Evolutionary conservation across 306 rosid genomes (phyloP), one percentile per base, ranked within the genome.

Genomic region (Fragaria nilgerrensis): DNA sequence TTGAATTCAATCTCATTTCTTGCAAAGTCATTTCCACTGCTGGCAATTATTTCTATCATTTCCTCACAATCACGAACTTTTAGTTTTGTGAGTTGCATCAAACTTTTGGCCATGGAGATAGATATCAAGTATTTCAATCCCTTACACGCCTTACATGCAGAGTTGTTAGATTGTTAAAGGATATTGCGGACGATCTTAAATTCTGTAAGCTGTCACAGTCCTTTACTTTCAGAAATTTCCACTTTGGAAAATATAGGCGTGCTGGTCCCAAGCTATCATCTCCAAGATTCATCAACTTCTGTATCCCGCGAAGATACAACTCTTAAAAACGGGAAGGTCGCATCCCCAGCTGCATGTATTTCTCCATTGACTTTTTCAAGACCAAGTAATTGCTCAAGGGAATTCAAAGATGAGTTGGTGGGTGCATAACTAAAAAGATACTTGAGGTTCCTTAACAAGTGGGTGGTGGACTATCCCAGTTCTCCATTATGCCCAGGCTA

Each of bases 251-350:
- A 14, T 14, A 9, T 3, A 36, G 22, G 10, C 27, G 0, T 49
- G 62, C 29, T 2, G 37, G 9, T 22, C 37, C 47, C 1, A 9
- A n/a, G 27, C 25, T 55, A 2, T 55, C 5, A n/a, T 32, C 34
- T 0, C 34, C 34, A 32, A 32, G 34, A 32, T 32, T 32, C 34
- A 32, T 32, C 34, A 32, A 29, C 27, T n/a, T 55, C 13, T 29
- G 27, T 14, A 55, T 7, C 29, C 29, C 14, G 0, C 0, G 0
- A 17, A 71, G 37, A 0, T 0, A 0, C 5, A 50, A 27, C 0
- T 32, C 37, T 19, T 34, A 71, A 50, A 17, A 16, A 29, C 9
- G 75, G 8, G 0, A 71, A 7, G 12, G 50, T 9, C 50, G 32
- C 47, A 39, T 17, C 17, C 14, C 72, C 72, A 19, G 19, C 7